phyloP scores from a whole-genome alignment of 305 asterid genomes.

The Stenogyne calaminthoides region DNA sequence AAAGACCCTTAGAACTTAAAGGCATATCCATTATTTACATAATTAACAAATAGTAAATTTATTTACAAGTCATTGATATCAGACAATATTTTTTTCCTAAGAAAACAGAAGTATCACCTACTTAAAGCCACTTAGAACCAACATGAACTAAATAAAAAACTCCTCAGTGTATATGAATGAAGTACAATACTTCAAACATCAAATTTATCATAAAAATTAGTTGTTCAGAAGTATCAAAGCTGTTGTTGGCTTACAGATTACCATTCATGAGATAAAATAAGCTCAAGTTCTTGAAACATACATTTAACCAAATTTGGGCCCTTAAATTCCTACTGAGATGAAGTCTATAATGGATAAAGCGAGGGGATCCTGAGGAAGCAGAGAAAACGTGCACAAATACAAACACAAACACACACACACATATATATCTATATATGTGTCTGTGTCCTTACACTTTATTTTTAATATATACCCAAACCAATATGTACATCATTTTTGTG shows the following conservation, averaged over 20 bases:
- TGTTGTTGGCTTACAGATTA: not conserved
- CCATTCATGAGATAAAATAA: constrained; percentile 19
- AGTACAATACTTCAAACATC: constrained; percentile 6
- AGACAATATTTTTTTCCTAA: constrained; percentile 5
- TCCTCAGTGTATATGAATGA: constrained; percentile 11
- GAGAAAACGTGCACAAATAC: not conserved
- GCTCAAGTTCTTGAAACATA: constrained; percentile 12
- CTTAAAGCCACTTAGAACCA: constrained; percentile 20
- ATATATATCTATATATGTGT: not conserved
- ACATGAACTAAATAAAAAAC: constrained; percentile 13
- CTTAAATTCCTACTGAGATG: not conserved
- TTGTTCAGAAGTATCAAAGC: not conserved
- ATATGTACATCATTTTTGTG: constrained; percentile 4
- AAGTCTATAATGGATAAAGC: constrained; percentile 1
- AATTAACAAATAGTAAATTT: not conserved
- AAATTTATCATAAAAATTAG: constrained; percentile 14
- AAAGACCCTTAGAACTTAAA: constrained; percentile 8
- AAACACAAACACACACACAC: not conserved
- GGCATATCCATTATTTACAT: constrained; percentile 10
- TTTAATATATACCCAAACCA: not conserved
- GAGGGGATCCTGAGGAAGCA: constrained; percentile 10
- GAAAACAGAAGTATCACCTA: not conserved
- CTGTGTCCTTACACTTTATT: not conserved
- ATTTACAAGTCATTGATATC: constrained; percentile 12
- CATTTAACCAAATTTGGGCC: constrained; percentile 10